Evolutionary conservation across 148 eudicot genomes (phyloP).

Genomic region (Pharnaceum exiguum): DNA sequence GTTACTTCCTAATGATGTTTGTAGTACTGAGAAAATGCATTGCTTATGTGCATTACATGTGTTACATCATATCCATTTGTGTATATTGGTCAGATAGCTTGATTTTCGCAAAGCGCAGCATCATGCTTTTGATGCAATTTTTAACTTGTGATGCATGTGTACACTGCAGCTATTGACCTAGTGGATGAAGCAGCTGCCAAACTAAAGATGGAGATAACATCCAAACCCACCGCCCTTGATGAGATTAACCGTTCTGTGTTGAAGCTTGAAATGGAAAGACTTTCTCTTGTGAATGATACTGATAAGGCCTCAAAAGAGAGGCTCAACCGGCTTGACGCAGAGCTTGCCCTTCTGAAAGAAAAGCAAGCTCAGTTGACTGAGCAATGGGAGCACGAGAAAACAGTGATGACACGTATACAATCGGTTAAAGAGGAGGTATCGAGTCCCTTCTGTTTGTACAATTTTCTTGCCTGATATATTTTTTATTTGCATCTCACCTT

Average conservation of each 20-base stretch:
- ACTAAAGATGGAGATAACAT: conserved; percentile 96
- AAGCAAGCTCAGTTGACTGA: conserved; percentile 72
- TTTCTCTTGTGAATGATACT: conserved; percentile 83
- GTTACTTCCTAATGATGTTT: too few species aligned
- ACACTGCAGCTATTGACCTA: conserved; percentile 79
- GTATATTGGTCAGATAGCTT: too few species aligned
- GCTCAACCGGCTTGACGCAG: conserved; percentile 80
- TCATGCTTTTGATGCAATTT: not conserved
- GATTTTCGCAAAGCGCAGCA: not conserved
- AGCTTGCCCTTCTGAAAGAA: conserved; percentile 65
- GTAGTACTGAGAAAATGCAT: too few species aligned
- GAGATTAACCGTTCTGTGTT: conserved; percentile 88
- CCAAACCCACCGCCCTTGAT: conserved; percentile 96
- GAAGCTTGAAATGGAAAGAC: conserved; percentile 94
- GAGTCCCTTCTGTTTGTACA: not conserved
- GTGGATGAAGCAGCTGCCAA: conserved; percentile 99
- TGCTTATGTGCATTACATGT: too few species aligned
- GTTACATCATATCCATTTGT: too few species aligned
- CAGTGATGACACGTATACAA: conserved; percentile 83
- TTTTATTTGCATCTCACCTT: not conserved
- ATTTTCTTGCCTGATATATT: not conserved
- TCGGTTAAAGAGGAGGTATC: conserved; percentile 96
- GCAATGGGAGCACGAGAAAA: conserved; percentile 96
- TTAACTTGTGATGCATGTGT: conserved; percentile 5
- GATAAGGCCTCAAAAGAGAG: conserved; percentile 94